phyloP scores from a whole-genome alignment of 345 rosid species.

The Hibiscus syriacus region DNA sequence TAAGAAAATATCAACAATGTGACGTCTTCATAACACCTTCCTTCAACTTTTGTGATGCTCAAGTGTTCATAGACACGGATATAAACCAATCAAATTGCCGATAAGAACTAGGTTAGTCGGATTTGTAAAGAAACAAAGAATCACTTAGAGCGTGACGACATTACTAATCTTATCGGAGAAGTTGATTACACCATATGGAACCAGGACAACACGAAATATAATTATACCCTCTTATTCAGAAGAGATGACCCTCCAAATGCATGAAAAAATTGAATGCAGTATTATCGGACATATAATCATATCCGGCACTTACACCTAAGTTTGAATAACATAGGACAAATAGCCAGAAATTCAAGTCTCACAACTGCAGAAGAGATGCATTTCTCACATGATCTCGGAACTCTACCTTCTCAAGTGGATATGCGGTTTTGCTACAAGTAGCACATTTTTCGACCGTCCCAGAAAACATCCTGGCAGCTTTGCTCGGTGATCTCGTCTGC shows the following conservation, averaged over 20 bases:
- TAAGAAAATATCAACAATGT: background rate
- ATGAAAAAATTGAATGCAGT: background rate
- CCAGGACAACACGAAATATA: background rate
- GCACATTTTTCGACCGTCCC: slow-evolving; percentile 97
- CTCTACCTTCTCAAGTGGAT: slow-evolving; percentile 91
- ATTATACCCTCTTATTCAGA: background rate
- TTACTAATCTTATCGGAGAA: background rate
- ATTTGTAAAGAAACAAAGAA: background rate
- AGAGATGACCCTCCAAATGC: background rate
- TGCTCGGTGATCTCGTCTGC: slow-evolving; percentile 91
- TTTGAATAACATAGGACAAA: background rate
- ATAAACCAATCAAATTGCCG: background rate
- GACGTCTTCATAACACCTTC: background rate
- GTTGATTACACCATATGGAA: background rate
- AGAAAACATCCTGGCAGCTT: slow-evolving; percentile 92
- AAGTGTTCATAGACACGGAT: background rate
- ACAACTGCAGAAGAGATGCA: background rate
- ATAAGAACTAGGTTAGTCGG: background rate
- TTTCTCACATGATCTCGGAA: background rate
- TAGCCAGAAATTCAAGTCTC: background rate
- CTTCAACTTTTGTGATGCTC: background rate
- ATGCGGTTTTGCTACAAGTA: slow-evolving; percentile 92
- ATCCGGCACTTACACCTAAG: background rate
- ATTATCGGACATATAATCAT: background rate
- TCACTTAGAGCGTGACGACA: background rate